Conservation (phyloP, 495 filamentous ascomycete species). For the Aspergillus indologenus region DNA sequence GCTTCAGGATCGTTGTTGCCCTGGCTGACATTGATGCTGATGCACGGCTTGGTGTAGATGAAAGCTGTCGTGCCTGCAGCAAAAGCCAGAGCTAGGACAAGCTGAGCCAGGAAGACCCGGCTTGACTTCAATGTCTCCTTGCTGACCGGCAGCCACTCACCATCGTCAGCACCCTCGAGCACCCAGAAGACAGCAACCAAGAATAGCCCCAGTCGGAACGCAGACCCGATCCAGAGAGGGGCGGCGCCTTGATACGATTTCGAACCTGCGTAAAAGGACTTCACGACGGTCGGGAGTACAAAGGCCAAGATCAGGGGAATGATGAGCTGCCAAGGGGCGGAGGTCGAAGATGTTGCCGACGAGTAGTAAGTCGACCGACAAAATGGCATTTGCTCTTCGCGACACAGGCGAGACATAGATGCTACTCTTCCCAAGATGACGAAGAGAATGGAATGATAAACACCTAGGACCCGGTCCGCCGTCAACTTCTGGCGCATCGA, state of each 20-base stretch:
- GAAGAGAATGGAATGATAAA: conserved; percentile 83
- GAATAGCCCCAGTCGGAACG: conserved; percentile 72
- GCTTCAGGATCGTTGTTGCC: conserved; percentile 23
- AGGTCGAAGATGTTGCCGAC: conserved; percentile 86
- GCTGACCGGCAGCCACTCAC: conserved; percentile 68
- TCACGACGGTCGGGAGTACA: conserved; percentile 72
- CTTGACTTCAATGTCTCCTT: conserved; percentile 66
- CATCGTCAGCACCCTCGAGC: conserved; percentile 87
- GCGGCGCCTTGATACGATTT: conserved; percentile 84
- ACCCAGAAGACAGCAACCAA: conserved; percentile 81
- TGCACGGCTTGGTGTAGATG: conserved; percentile 70
- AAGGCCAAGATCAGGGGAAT: conserved; percentile 75
- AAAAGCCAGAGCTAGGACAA: conserved; percentile 66
- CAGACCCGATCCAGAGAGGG: conserved; percentile 75
- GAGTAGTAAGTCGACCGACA: conserved; percentile 96
- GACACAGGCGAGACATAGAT: conserved; percentile 88
- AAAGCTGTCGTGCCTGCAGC: conserved; percentile 68
- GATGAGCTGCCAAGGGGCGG: conserved; percentile 81
- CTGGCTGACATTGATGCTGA: conserved; percentile 53
- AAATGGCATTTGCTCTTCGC: conserved; percentile 97
- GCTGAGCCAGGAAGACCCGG: conserved; percentile 72
- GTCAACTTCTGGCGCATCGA: conserved; percentile 65
- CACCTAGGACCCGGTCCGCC: conserved; percentile 65
- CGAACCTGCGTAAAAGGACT: conserved; percentile 69
- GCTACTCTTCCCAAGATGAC: conserved; percentile 75